Conservation (phyloP, 2,329 filamentous ascomycete species). For the Colletotrichum truncatum region DNA sequence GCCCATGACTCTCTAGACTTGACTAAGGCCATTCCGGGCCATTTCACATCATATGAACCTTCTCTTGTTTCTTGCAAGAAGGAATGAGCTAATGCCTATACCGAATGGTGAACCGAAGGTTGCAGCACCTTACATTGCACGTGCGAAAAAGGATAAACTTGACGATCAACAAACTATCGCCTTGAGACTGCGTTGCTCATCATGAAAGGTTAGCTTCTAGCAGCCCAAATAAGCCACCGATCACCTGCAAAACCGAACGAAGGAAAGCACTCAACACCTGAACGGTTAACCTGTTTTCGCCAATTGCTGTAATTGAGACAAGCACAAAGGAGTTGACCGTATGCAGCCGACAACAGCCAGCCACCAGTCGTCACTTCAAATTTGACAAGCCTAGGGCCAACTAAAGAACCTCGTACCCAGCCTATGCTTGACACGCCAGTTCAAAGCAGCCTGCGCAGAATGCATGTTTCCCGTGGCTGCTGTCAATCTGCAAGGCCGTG, state of each 20-base stretch:
- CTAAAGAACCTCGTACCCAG: background rate
- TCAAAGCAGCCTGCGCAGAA: background rate
- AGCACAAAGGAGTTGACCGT: background rate
- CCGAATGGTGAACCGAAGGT: background rate
- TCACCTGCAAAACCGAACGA: background rate
- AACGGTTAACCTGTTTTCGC: background rate
- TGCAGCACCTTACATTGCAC: background rate
- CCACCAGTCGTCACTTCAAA: background rate
- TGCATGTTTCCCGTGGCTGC: background rate
- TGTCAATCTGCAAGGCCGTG: background rate
- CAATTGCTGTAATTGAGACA: background rate
- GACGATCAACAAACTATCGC: background rate
- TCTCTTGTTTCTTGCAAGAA: background rate
- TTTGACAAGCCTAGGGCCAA: slow-evolving; percentile 1
- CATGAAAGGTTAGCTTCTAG: background rate
- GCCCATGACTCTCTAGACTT: slow-evolving; percentile 2
- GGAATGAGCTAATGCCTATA: background rate
- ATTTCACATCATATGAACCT: slow-evolving; percentile 1
- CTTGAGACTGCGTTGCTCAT: background rate
- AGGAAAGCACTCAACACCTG: background rate
- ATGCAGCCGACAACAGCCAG: slow-evolving; percentile 4
- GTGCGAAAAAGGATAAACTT: background rate
- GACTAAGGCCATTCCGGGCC: background rate
- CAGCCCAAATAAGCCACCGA: background rate
- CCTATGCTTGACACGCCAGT: background rate